Evolutionary conservation across 2,329 filamentous ascomycete species (phyloP).

Genomic region (Metarhizium brunneum): DNA sequence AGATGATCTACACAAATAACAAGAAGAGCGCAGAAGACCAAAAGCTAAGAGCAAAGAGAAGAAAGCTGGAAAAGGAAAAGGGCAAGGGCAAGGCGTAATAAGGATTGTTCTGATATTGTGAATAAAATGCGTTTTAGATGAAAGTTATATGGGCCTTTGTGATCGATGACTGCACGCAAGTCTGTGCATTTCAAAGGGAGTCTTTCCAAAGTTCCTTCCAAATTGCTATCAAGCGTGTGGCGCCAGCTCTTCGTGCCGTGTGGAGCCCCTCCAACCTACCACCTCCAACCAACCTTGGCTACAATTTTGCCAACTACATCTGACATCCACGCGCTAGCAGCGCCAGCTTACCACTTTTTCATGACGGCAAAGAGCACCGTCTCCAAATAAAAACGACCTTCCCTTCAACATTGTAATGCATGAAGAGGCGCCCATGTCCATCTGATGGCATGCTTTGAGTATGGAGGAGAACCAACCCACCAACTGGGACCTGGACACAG

Average conservation of each 20-base stretch:
- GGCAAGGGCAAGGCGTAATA: constrained; percentile 30
- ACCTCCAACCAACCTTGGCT: neutral
- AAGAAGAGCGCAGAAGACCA: constrained; percentile 87
- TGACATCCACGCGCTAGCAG: neutral
- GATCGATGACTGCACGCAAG: no score
- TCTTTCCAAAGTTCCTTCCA: no score
- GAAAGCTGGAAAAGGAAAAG: constrained; percentile 69
- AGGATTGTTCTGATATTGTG: neutral
- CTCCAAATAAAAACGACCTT: neutral
- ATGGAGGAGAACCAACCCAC: neutral
- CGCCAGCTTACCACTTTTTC: no score
- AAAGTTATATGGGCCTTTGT: neutral
- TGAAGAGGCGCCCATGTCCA: neutral
- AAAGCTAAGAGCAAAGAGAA: constrained; percentile 78
- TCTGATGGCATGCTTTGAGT: neutral
- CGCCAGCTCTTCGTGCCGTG: neutral
- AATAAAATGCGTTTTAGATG: neutral
- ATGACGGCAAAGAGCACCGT: neutral
- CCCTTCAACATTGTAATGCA: neutral
- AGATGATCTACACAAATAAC: constrained; percentile 93
- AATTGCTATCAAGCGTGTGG: neutral
- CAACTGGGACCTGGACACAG: constrained; percentile 34
- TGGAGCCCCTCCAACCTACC: neutral
- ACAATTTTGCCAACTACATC: neutral
- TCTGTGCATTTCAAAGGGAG: no score